Conservation (phyloP, 495 filamentous ascomycete species). For the Aspergillus carlsbadensis region DNA sequence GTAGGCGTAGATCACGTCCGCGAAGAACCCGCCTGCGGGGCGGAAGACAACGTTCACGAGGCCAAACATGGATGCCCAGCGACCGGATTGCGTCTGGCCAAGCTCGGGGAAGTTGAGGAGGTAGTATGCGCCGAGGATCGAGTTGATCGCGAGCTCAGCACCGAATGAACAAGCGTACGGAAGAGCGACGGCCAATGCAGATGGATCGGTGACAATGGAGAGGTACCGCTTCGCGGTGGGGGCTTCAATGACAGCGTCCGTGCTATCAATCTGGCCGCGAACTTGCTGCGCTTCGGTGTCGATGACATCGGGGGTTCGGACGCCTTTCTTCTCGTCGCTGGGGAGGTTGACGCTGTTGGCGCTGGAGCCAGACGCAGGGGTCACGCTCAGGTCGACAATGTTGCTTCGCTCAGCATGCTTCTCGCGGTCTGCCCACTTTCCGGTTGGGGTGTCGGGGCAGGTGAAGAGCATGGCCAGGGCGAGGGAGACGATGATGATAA, state of each 20-base stretch:
- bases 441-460: conserved; percentile 80
- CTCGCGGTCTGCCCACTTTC: conserved; percentile 76
- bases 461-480: conserved; percentile 69
- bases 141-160: conserved; percentile 82
- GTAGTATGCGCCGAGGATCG: conserved; percentile 79
- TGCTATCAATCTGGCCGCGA: conserved; percentile 49
- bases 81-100: conserved; percentile 68
- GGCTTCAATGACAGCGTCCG: conserved; percentile 54
- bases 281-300: conserved; percentile 51
- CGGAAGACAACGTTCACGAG: conserved; percentile 78
- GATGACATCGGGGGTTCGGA: conserved; percentile 26
- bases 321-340: conserved; percentile 42
- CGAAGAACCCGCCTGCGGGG: conserved; percentile 73
- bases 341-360: conserved; percentile 37
- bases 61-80: conserved; percentile 89
- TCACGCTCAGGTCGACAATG: conserved; percentile 50
- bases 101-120: conserved; percentile 70
- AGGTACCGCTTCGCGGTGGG: conserved; percentile 62
- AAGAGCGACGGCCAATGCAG: conserved; percentile 64
- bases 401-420: conserved; percentile 32
- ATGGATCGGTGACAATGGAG: conserved; percentile 58
- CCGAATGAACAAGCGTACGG: conserved; percentile 86
- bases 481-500: conserved; percentile 66
- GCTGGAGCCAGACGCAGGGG: conserved; percentile 27
- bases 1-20: conserved; percentile 69